Percentiles rank a stretch among this genome's conserved stretches.
Evolutionary conservation across 2,329 filamentous ascomycete species (phyloP).

Genomic region (Stylonectria norvegica): DNA sequence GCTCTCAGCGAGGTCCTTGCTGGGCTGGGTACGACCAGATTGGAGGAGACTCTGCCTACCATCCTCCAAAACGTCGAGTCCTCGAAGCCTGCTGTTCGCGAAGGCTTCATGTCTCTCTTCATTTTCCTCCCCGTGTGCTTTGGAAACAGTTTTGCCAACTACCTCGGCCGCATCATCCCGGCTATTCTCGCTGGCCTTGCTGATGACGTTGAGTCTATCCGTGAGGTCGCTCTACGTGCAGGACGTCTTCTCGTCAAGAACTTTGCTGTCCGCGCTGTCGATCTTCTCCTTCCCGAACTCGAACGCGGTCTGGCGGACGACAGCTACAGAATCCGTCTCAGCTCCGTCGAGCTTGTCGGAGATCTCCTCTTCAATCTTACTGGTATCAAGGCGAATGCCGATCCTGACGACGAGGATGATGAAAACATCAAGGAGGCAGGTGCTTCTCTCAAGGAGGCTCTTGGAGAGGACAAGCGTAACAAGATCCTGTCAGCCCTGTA

Average conservation of each 20-base stretch:
- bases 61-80: constrained; percentile 96
- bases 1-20: constrained; percentile 95
- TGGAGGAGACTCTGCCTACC: constrained; percentile 94
- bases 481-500: constrained; percentile 96
- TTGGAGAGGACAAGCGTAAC: constrained; percentile 94
- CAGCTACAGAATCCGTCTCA: constrained; percentile 95
- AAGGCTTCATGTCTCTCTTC: constrained; percentile 99
- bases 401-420: constrained; percentile 75
- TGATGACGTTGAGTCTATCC: constrained; percentile 93
- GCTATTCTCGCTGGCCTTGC: constrained; percentile 91
- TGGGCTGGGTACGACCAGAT: constrained; percentile 82
- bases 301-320: constrained; percentile 97
- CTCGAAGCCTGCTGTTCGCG: constrained; percentile 81
- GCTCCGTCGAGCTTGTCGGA: constrained; percentile 94
- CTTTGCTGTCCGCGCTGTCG: constrained; percentile 91
- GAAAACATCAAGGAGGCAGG: constrained; percentile 79
- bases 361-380: constrained; percentile 97
- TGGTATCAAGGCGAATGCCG: constrained; percentile 77
- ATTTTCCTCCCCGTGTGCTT: constrained; percentile 99
- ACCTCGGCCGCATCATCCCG: constrained; percentile 91
- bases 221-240: constrained; percentile 91
- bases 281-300: constrained; percentile 87
- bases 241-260: constrained; percentile 96
- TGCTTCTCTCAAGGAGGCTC: constrained; percentile 86
- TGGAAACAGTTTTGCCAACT: constrained; percentile 96